Percentiles rank a stretch among this genome's conserved stretches.
These are phyloP conservation scores for Candida quercuum DNA, from an alignment of 805 yeast genomes.

Conservation along the genomic window DNA sequence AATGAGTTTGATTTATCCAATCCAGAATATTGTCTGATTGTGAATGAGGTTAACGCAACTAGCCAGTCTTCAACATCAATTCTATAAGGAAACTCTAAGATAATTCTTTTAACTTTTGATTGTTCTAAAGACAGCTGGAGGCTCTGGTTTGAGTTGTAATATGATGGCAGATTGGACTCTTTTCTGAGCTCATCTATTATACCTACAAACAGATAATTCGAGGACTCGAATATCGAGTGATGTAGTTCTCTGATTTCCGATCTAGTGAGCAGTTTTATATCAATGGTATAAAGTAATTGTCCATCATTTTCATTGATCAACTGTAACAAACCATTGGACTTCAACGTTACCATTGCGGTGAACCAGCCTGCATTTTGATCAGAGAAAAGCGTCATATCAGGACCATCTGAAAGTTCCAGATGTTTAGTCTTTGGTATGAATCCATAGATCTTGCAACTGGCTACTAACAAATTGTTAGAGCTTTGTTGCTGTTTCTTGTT, in stretches of 20 bases:
- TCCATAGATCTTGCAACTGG: slow-evolving; percentile 62
- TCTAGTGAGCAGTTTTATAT: slow-evolving; percentile 44
- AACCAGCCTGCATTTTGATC: slow-evolving; percentile 57
- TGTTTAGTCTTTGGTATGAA: slow-evolving; percentile 27
- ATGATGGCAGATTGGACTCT: slow-evolving; percentile 8
- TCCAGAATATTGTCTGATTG: slow-evolving; percentile 47
- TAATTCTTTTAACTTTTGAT: slow-evolving; percentile 30
- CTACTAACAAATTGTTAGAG: slow-evolving; percentile 40
- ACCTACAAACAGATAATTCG: slow-evolving; percentile 57
- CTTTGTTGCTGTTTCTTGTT: too few species aligned
- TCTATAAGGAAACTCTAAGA: slow-evolving; percentile 59
- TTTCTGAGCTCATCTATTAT: slow-evolving; percentile 47
- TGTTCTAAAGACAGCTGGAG: slow-evolving; percentile 26
- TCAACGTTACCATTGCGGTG: slow-evolving; percentile 62
- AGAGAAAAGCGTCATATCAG: slow-evolving; percentile 13
- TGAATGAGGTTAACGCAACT: slow-evolving; percentile 59
- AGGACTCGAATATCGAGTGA: slow-evolving; percentile 53
- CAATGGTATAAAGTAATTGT: slow-evolving; percentile 49
- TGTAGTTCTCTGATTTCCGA: slow-evolving; percentile 64
- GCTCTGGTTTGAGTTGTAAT: slow-evolving; percentile 4
- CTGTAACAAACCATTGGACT: slow-evolving; percentile 57
- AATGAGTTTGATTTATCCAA: slow-evolving; percentile 28
- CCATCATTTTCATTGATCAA: slow-evolving; percentile 63
- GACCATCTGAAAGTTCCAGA: slow-evolving; percentile 12
- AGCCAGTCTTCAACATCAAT: slow-evolving; percentile 76